These are phyloP conservation scores for Dillenia suffruticosa DNA, from an alignment of 164 flowering plant genomes.

Conservation along the genomic window DNA sequence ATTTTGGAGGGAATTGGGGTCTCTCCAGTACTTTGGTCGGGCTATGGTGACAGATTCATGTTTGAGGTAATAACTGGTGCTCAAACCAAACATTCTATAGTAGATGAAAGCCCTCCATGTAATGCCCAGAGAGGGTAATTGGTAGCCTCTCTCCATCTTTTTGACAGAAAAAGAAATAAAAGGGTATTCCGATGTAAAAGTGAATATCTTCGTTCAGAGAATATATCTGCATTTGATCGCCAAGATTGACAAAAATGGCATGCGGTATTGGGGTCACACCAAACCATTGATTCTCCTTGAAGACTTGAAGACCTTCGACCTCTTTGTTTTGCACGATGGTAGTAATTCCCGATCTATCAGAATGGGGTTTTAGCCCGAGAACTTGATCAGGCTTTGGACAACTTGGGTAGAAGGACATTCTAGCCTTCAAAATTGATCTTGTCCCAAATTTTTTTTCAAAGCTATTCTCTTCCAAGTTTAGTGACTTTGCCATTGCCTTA, in stretches of 20 bases:
- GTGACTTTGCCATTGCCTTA: constrained; percentile 27
- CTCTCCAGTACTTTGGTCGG: too few species aligned
- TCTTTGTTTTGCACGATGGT: constrained; percentile 24
- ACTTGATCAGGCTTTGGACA: constrained; percentile 32
- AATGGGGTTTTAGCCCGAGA: constrained; percentile 30
- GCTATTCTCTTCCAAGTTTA: constrained; percentile 25
- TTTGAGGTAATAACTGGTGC: too few species aligned
- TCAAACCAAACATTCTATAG: too few species aligned
- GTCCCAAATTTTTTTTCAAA: constrained; percentile 23
- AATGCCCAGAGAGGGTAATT: too few species aligned
- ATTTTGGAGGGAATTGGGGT: too few species aligned
- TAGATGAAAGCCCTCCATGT: too few species aligned
- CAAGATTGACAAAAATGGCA: constrained; percentile 22
- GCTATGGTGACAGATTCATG: too few species aligned
- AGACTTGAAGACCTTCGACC: constrained; percentile 32
- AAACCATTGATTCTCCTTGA: constrained; percentile 27
- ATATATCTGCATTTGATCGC: constrained; percentile 31
- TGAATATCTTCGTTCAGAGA: too few species aligned
- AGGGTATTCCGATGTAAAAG: too few species aligned
- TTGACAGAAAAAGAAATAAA: too few species aligned
- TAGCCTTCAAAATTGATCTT: constrained; percentile 1
- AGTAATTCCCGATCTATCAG: constrained; percentile 27
- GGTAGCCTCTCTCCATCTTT: too few species aligned
- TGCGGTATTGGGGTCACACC: constrained; percentile 18
- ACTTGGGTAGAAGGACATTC: constrained; percentile 26